These are phyloP conservation scores for Botrytis aclada DNA, from an alignment of 2,329 filamentous ascomycete species.

Conservation along the genomic window DNA sequence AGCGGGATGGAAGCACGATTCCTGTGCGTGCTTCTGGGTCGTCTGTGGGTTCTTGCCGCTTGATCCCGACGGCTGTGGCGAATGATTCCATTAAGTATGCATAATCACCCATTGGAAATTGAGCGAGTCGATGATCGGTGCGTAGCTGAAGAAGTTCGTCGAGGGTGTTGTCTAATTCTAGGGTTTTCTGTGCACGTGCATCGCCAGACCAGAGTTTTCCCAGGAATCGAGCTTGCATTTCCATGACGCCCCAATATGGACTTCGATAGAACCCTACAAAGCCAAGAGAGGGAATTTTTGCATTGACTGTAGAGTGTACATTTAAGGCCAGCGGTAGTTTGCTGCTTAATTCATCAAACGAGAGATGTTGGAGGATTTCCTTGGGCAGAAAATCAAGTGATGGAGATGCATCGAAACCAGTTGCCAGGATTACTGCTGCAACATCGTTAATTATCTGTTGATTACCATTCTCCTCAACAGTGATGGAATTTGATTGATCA, in stretches of 20 bases:
- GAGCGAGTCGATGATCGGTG: constrained; percentile 46
- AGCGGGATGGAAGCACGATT: constrained; percentile 45
- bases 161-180: constrained; percentile 29
- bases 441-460: constrained; percentile 49
- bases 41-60: constrained; percentile 38
- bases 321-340: constrained; percentile 63
- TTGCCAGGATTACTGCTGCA: constrained; percentile 68
- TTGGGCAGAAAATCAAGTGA: constrained; percentile 63
- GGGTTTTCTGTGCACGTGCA: constrained; percentile 29
- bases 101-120: constrained; percentile 85
- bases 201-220: constrained; percentile 54
- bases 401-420: constrained; percentile 65
- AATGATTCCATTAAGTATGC: constrained; percentile 72
- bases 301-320: constrained; percentile 63
- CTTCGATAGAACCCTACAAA: constrained; percentile 84
- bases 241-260: constrained; percentile 83
- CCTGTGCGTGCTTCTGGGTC: constrained; percentile 40
- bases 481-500: constrained; percentile 18
- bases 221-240: constrained; percentile 76
- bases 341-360: constrained; percentile 48
- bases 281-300: constrained; percentile 60
- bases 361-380: constrained; percentile 53
- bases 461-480: constrained; percentile 36
- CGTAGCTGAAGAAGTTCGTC: constrained; percentile 32
- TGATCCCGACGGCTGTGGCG: constrained; percentile 54